Evolutionary conservation across 345 rosid genomes (phyloP), one percentile per base, ranked within the genome.

Genomic region (Pelargonium nanum): DNA sequence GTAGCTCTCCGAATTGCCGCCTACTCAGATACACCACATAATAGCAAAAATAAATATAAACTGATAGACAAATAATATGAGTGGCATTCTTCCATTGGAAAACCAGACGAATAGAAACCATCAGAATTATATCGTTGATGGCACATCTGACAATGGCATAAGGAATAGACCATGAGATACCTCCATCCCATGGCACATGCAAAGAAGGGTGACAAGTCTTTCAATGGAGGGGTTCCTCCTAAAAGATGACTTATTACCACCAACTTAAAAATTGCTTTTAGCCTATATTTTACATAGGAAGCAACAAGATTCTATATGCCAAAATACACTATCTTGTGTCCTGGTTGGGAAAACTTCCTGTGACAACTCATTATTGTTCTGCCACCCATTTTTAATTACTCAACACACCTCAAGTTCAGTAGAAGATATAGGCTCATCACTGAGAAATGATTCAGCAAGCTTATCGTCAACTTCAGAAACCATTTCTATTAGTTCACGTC

Each of bases 381-480:
- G 13, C 13, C 6, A 15, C 45, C 6, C 6, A 9, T 5, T 34
- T 34, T 34, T 3, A 34, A 34, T 34, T 28, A 5, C 45, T 34
- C 13, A 40, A 72, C 70, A 68, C 54, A 90, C 99, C 96, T 94
- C 88, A 64, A 94, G 93, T 55, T 88, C 93, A 65, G 76, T 10
- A 60, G 89, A 20, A 62, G 95, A 75, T 59, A 94, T 83, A 56
- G 95, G 93, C 57, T 90, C 99, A 66, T 94, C 99, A 59, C 71
- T 72, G 9, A 94, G 85, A 75, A 94, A 94, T 45, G 74, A 73
- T 71, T 94, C 97, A 4, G 97, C 99, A 55, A 94, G 95, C 69
- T 75, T 69, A 57, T 94, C 97, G 63, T 94, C 99, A 65, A 94
- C 97, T 79, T 94, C 99, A 55, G 99, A 94, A 73, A 90, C 96